Evolutionary conservation across 768 basidiomycete species (phyloP).

Genomic region (Mycena albidolilacea): DNA sequence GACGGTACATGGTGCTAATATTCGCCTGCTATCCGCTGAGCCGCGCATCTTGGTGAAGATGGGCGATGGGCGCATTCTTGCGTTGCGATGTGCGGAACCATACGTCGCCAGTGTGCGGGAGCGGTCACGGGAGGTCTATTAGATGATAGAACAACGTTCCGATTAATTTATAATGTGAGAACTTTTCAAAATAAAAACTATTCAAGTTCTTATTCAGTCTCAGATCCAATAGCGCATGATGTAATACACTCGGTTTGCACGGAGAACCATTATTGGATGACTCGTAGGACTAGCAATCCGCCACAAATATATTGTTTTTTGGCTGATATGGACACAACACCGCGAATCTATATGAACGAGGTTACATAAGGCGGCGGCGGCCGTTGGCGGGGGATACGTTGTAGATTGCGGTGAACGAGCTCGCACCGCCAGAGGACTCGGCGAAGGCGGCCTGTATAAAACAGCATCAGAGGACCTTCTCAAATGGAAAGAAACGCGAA

Average conservation of each 20-base stretch:
- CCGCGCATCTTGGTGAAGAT: constrained; percentile 33
- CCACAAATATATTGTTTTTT: background rate
- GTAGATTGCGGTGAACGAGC: background rate
- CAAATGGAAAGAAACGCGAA: background rate
- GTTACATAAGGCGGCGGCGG: background rate
- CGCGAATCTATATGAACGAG: background rate
- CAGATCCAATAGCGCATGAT: too few relatives aligned
- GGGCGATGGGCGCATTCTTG: constrained; percentile 35
- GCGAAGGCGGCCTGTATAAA: background rate
- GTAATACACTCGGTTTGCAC: too few relatives aligned
- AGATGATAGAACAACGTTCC: background rate
- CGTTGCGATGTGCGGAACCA: constrained; percentile 23
- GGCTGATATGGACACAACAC: background rate
- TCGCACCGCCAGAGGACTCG: background rate
- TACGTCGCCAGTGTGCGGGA: constrained; percentile 10
- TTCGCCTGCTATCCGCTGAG: constrained; percentile 25
- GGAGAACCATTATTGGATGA: too few relatives aligned
- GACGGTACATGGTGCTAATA: constrained; percentile 25
- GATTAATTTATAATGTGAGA: background rate
- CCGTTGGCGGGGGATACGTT: background rate
- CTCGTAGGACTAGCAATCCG: too few relatives aligned
- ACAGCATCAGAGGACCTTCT: background rate
- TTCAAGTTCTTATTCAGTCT: too few relatives aligned
- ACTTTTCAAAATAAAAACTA: too few relatives aligned
- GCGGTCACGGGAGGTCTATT: background rate